phyloP scores from a whole-genome alignment of 225 moss, liverwort and hornwort species.

The Polytrichum formosum region DNA sequence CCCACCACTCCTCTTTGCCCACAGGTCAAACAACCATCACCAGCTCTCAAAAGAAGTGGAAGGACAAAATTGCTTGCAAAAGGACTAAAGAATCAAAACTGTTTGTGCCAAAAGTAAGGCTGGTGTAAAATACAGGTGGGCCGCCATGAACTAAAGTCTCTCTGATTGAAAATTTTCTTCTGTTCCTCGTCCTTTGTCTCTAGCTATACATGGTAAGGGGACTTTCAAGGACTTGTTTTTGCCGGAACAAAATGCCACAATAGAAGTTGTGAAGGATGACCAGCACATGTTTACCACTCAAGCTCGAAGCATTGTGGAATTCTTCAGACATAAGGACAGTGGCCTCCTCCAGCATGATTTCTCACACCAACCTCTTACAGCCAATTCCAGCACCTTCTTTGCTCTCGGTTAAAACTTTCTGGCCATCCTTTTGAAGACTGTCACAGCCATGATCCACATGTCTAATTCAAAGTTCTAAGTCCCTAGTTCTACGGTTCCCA shows the following conservation, averaged over 20 bases:
- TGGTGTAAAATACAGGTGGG: conserved; percentile 25
- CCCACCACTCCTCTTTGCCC: conserved; percentile 12
- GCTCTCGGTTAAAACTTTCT: neutral
- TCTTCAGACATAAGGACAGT: conserved; percentile 6
- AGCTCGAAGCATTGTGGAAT: conserved; percentile 16
- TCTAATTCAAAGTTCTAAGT: conserved; percentile 18
- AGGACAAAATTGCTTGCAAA: conserved; percentile 16
- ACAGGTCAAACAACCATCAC: conserved; percentile 16
- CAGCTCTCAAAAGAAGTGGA: conserved; percentile 18
- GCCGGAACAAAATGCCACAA: conserved; percentile 17
- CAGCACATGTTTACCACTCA: conserved; percentile 20
- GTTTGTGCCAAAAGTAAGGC: conserved; percentile 8
- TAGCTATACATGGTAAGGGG: conserved; percentile 25
- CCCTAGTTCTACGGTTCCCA: neutral
- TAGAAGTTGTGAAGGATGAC: conserved; percentile 17
- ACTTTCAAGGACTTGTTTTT: conserved; percentile 13
- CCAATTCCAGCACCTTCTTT: no score
- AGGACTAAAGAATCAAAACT: conserved; percentile 31
- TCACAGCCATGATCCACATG: conserved; percentile 9
- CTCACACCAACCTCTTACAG: conserved; percentile 22
- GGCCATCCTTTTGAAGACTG: conserved; percentile 6
- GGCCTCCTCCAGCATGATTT: conserved; percentile 19
- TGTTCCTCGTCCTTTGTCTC: conserved; percentile 8
- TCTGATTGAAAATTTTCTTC: conserved; percentile 6
- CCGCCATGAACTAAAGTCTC: conserved; percentile 22